Base-by-base conservation (phyloP, 2,329 filamentous ascomycete genomes). In the Juglanconis oblonga region DNA sequence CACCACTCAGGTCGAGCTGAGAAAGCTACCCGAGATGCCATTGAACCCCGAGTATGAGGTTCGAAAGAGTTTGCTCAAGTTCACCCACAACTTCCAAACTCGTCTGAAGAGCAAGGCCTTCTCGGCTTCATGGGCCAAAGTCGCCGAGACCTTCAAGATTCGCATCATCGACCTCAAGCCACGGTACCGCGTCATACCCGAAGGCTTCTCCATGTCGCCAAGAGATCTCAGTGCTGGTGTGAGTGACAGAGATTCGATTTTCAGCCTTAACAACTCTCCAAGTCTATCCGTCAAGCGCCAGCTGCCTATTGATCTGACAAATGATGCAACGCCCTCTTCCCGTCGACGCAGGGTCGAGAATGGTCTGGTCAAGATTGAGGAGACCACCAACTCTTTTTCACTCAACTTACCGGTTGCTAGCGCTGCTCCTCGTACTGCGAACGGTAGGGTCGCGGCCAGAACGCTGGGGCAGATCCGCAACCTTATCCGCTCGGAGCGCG, bases 11-110 rank as follows among this genome's bases (percentile, higher is more conserved):
- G 66, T 68, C 0, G 75, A 88, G 58, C 78, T 96, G 0, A 64
- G 70, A 0, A 74, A 73, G 0, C 79, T 93, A 0, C 90, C 90
- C 0, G 87, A 91, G 42, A 81, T 90, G 0, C 88, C 89, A 0
- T 73, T 77, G 0, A 90, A 92, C 48, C 83, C 92, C 0, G 81
- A 87, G n/a, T 77, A 87, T 0, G 84, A 87, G 9, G 80, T 96
- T 0, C 81, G 81, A 24, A 80, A 81, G 2, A 83, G 85, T 10
- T 70, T 94, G 0, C 76, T 78, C 11, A 75, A 75, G 0, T 87
- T 94, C 62, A 80, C 83, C 0, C 73, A 77, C 0, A 69, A 77
- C 0, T 77, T 91, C 1, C 77, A 81, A 4, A 73, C 76, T 0
- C 76, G 86, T 1, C 73, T 90, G 5, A 76, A 81, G 24, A 80